phyloP scores from a whole-genome alignment of 2,329 filamentous ascomycete genomes.

The Phoma sp. region DNA sequence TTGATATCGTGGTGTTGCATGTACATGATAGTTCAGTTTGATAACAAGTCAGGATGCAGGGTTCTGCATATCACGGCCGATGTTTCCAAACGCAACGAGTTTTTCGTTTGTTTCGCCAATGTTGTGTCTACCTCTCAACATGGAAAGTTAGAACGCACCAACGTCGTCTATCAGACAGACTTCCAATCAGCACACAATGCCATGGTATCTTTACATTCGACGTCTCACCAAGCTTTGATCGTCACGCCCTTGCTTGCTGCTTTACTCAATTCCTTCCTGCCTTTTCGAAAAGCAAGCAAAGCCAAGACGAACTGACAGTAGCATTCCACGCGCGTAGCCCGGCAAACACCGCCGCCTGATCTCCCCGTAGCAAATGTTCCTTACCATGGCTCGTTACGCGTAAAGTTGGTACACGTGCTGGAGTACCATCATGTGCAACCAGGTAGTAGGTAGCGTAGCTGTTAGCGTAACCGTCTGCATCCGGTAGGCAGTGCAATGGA shows the following conservation, averaged over 20 bases:
- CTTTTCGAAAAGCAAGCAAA: too few species aligned
- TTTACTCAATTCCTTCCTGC: too few species aligned
- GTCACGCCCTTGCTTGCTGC: too few species aligned
- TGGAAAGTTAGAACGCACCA: too few species aligned
- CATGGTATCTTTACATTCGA: neutral
- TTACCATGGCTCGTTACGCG: slow-evolving; percentile 2
- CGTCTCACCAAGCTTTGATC: slow-evolving; percentile 18
- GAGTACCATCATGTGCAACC: slow-evolving; percentile 7
- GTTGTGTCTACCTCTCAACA: neutral
- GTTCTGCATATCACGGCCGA: neutral
- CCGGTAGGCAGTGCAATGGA: slow-evolving; percentile 2
- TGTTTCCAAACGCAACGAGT: slow-evolving; percentile 11
- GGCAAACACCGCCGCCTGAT: neutral
- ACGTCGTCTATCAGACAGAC: too few species aligned
- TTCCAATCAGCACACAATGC: too few species aligned
- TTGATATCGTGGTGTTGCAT: neutral
- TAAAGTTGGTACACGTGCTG: slow-evolving; percentile 9
- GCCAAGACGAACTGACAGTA: neutral
- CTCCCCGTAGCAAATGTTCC: neutral
- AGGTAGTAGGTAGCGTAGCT: neutral
- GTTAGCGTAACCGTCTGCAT: slow-evolving; percentile 11
- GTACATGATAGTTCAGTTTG: neutral
- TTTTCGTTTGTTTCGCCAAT: slow-evolving; percentile 6
- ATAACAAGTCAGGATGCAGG: neutral
- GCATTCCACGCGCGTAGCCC: neutral